Evolutionary conservation across 306 rosid genomes (phyloP), one percentile per base, ranked within the genome.

Genomic region (Sicyos edulis): DNA sequence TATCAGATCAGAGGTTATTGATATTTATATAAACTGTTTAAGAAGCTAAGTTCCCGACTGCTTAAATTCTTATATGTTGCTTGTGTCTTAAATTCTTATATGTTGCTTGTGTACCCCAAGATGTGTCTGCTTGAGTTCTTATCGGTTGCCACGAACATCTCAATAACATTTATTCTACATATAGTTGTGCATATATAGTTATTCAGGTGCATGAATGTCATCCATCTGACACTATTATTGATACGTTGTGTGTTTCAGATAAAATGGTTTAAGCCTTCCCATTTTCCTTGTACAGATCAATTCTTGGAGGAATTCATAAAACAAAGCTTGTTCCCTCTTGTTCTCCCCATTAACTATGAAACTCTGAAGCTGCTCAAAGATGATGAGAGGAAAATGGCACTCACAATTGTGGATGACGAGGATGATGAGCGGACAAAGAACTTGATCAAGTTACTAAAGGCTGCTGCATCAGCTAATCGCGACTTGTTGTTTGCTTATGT

Each of bases 401-500:
- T 91, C 78, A 82, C 99, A 78, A 83, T 93, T 76, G 84, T 95
- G 78, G 91, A 91, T 54, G 91, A 95, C 80, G 93, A 95, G 82
- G 78, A 75, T 11, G 88, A 86, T 29, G 99, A 86, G 72, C 82
- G 80, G 55, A 74, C 96, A 54, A 87, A 74, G 78, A 88, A 86
- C 22, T 80, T 91, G 78, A 57, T 87, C 62, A 85, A 89, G 86
- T 78, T 89, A 80, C 80, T 95, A 78, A 90, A 83, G 83, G 95
- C 86, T 70, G 97, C 96, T 63, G 99, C 99, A 69, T 89, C 95
- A 29, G 99, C 96, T n/a, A 95, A 95, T 62, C 95, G 91, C 8
- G 96, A 91, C 81, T 80, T 95, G 73, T 78, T 95, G 75, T 95
- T 95, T 84, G 88, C 95, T 77, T 89, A 86, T 53, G 95, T 91